Evolutionary conservation across 2,329 filamentous ascomycete species (phyloP), one percentile per base, ranked within the genome.

Genomic region (Chaetomium strumarium): DNA sequence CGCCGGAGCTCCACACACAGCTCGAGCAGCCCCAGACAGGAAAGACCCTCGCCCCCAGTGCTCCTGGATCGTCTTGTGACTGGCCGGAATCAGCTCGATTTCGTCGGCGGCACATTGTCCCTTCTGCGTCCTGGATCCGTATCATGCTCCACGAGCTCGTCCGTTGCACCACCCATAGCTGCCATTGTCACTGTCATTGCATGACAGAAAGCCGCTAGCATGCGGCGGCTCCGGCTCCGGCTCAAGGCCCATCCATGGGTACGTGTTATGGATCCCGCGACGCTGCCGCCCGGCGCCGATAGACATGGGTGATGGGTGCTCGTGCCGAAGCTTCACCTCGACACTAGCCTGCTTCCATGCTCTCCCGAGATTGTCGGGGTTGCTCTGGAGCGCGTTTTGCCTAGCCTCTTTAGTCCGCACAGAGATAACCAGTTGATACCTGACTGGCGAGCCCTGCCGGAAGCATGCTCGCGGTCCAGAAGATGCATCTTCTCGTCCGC

Each of bases 381-480:
- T 41, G 47, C 29, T 58, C 51, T 64, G 47, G 46, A 51, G 55
- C 67, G 66, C 67, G 66, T 63, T 62, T 52, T 61, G 62, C 63
- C 56, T 62, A 56, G 53, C 52, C 56, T 50, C 49, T 39, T 51
- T 56, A 48, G 51, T 56, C 47, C 52, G 36, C 46, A 34, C 53
- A 55, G 55, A 60, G 64, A 72, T 72, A 72, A 69, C 64, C 66
- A 50, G 64, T 64, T 63, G 66, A 58, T 62, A 58, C 64, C 60
- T 71, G 65, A 71, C 68, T 73, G 69, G 69, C 53, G 61, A 62
- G 51, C 46, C 43, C 46, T 51, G 45, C 50, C 46, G 30, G 52
- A 46, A 44, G 44, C 51, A 49, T 53, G 59, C 45, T 37, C 34
- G 56, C 46, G 42, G 50, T 56, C 55, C 51, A 51, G 42, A 53